These are phyloP conservation scores for Neophaeococcomyces aloes DNA, from an alignment of 2,329 filamentous ascomycete species.

Conservation along the genomic window DNA sequence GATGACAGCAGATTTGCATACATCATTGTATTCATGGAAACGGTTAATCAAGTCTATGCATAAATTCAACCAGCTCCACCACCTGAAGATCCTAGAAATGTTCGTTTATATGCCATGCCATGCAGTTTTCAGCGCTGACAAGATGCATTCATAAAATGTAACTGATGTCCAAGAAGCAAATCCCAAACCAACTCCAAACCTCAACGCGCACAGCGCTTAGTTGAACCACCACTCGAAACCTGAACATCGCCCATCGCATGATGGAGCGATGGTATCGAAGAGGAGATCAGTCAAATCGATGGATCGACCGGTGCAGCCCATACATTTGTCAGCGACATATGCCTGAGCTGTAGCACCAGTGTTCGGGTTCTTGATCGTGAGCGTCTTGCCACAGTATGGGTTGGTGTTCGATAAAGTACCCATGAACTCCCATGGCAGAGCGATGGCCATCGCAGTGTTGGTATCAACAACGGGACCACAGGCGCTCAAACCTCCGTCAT, in stretches of 20 bases:
- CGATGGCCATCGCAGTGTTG: constrained; percentile 52
- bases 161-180: too few species aligned
- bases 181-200: too few species aligned
- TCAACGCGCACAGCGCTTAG: constrained; percentile 6
- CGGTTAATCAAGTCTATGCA: too few species aligned
- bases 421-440: constrained; percentile 57
- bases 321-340: constrained; percentile 64
- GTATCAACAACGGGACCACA: constrained; percentile 57
- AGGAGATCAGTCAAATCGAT: constrained; percentile 26
- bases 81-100: too few species aligned
- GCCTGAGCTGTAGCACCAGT: constrained; percentile 48
- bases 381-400: constrained; percentile 57
- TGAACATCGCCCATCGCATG: constrained; percentile 32
- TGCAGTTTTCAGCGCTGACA: too few species aligned
- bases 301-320: constrained; percentile 45
- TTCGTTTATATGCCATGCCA: too few species aligned
- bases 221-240: constrained; percentile 35
- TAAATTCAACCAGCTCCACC: too few species aligned
- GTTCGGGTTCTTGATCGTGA: constrained; percentile 47
- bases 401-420: constrained; percentile 54
- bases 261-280: constrained; percentile 29
- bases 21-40: too few species aligned
- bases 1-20: too few species aligned
- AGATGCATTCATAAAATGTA: too few species aligned
- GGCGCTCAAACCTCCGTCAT: constrained; percentile 55